Evolutionary conservation across 352 stramenopile species (phyloP).

Genomic region (Phytophthora palmivora): DNA sequence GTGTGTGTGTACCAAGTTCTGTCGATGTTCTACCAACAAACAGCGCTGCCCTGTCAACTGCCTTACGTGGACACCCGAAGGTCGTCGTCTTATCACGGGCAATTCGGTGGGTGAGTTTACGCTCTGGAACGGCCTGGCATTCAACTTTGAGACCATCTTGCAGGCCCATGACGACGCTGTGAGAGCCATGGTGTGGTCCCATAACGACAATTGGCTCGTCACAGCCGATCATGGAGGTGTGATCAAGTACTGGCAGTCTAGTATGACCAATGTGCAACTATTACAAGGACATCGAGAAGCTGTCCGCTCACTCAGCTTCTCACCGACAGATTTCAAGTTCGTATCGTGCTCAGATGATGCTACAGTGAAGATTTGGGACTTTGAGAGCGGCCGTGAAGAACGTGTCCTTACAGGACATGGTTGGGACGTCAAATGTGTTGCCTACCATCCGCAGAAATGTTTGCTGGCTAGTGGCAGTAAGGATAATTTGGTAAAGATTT

Average conservation of each 20-base stretch:
- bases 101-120: conserved; percentile 98
- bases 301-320: conserved; percentile 96
- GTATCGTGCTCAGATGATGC: conserved; percentile 97
- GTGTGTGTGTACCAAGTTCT: conserved; percentile 90
- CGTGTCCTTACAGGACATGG: conserved; percentile 95
- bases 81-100: conserved; percentile 94
- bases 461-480: conserved; percentile 96
- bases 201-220: conserved; percentile 92
- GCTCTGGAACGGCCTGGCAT: conserved; percentile 97
- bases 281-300: conserved; percentile 88
- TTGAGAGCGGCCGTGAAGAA: conserved; percentile 93
- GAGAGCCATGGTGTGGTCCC: conserved; percentile 91
- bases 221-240: conserved; percentile 90
- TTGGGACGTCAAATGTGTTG: conserved; percentile 98
- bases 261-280: conserved; percentile 89
- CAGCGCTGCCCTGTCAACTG: conserved; percentile 93
- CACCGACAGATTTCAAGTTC: conserved; percentile 98
- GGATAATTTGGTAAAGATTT: conserved; percentile 98
- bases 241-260: conserved; percentile 94
- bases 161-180: conserved; percentile 91
- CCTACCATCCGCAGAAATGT: conserved; percentile 95
- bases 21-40: conserved; percentile 91
- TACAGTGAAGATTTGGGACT: conserved; percentile 94
- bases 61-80: conserved; percentile 96
- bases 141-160: conserved; percentile 98